These are phyloP conservation scores for Neurospora sp. DNA, from an alignment of 495 filamentous ascomycete species.

Conservation along the genomic window DNA sequence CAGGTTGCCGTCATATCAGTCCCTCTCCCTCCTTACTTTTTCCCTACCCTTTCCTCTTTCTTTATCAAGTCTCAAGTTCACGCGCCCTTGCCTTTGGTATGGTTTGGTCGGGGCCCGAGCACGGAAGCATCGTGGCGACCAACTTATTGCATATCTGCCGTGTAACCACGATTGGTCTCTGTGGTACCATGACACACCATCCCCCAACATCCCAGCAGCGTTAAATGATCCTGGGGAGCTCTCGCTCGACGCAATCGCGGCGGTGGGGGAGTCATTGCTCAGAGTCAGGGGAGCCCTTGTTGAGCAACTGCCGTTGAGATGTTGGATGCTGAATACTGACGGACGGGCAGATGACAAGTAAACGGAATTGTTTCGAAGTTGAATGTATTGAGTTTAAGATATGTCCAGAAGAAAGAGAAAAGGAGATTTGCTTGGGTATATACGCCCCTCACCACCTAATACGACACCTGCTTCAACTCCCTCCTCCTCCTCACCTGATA, in stretches of 20 bases:
- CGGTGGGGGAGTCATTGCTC: not conserved
- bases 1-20: not conserved
- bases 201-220: not conserved
- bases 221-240: not conserved
- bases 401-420: not conserved
- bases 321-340: not conserved
- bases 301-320: not conserved
- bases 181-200: not conserved
- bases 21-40: not conserved
- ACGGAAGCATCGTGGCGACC: not conserved
- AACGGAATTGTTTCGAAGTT: not conserved
- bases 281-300: not conserved
- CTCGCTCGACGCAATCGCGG: not conserved
- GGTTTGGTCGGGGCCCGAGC: not conserved
- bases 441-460: not conserved
- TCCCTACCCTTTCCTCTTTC: not conserved
- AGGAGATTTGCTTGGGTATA: not conserved
- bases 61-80: not conserved
- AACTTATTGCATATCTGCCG: not conserved
- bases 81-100: not conserved
- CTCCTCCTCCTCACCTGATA: not conserved
- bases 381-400: not conserved
- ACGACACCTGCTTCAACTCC: not conserved
- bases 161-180: not conserved
- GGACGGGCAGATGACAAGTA: not conserved